Conservation (phyloP, 179 eudicot genomes). For the Corrigiola litoralis region DNA sequence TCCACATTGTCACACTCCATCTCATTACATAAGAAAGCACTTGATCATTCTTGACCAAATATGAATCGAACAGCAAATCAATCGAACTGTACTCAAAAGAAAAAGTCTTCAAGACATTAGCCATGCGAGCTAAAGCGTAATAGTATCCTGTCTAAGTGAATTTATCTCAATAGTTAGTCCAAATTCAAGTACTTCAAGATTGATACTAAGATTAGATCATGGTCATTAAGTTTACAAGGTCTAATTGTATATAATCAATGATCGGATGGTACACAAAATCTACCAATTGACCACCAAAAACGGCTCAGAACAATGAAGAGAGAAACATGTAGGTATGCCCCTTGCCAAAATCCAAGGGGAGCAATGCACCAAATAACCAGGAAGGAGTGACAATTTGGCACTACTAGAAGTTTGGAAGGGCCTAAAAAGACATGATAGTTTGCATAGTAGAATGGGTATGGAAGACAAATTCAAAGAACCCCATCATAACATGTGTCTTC, state of each 20-base stretch:
- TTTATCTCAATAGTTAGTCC: too few species aligned
- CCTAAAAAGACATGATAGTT: slow-evolving; percentile 45
- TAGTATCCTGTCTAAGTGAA: too few species aligned
- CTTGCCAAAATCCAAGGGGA: slow-evolving; percentile 13
- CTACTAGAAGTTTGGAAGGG: slow-evolving; percentile 29
- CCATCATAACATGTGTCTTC: slow-evolving; percentile 55
- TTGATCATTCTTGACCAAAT: slow-evolving; percentile 13
- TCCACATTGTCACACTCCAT: slow-evolving; percentile 9
- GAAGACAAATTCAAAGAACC: slow-evolving; percentile 52
- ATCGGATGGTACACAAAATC: neutral
- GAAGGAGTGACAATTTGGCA: slow-evolving; percentile 20
- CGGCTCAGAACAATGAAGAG: slow-evolving; percentile 20
- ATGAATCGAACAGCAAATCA: neutral
- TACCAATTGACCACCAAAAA: too few species aligned
- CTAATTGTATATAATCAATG: too few species aligned
- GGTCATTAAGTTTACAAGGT: too few species aligned
- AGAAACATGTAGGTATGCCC: slow-evolving; percentile 31
- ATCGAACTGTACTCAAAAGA: too few species aligned
- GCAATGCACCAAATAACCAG: slow-evolving; percentile 30
- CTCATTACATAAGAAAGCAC: slow-evolving; percentile 4
- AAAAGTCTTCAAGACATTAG: too few species aligned
- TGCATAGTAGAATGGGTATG: slow-evolving; percentile 40
- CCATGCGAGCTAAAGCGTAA: too few species aligned
- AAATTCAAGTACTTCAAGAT: too few species aligned
- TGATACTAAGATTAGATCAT: too few species aligned